phyloP scores from a whole-genome alignment of 306 rosid species.

The Glycine soja region DNA sequence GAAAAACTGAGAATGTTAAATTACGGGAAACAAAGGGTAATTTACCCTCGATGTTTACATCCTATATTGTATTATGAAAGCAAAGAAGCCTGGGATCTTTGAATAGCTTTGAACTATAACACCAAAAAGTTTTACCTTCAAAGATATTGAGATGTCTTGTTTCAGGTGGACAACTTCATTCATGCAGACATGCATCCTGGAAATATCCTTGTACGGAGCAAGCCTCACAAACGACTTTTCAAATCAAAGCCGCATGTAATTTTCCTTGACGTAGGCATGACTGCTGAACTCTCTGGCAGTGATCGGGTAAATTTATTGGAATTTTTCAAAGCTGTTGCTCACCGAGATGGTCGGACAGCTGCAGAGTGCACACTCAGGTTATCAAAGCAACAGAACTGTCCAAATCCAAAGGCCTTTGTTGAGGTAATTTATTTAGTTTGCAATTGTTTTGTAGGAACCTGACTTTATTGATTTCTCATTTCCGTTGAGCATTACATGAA shows the following conservation, averaged over 20 bases:
- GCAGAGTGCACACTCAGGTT: conserved; percentile 81
- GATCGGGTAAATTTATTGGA: conserved; percentile 78
- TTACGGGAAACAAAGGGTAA: background rate
- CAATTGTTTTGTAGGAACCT: too few relatives aligned
- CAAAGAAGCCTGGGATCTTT: background rate
- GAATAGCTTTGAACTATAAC: conserved; percentile 14
- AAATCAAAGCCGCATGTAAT: conserved; percentile 87
- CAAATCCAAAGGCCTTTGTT: conserved; percentile 79
- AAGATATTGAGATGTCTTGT: conserved; percentile 36
- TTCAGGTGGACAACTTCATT: conserved; percentile 93
- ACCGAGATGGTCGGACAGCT: conserved; percentile 85
- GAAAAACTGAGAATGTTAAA: background rate
- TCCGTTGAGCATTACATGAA: too few relatives aligned
- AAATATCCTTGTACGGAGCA: conserved; percentile 85
- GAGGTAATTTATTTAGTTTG: conserved; percentile 57
- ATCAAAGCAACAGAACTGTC: conserved; percentile 87
- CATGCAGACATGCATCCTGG: conserved; percentile 98
- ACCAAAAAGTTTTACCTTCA: conserved; percentile 32
- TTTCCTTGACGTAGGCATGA: conserved; percentile 95
- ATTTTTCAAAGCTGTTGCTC: conserved; percentile 85
- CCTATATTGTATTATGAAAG: background rate
- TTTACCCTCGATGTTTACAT: background rate
- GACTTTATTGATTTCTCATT: too few relatives aligned
- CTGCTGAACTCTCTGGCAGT: conserved; percentile 84
- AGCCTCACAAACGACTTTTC: conserved; percentile 66